phyloP scores from a whole-genome alignment of 2,329 filamentous ascomycete genomes.

The Sclerotinia glacialis region DNA sequence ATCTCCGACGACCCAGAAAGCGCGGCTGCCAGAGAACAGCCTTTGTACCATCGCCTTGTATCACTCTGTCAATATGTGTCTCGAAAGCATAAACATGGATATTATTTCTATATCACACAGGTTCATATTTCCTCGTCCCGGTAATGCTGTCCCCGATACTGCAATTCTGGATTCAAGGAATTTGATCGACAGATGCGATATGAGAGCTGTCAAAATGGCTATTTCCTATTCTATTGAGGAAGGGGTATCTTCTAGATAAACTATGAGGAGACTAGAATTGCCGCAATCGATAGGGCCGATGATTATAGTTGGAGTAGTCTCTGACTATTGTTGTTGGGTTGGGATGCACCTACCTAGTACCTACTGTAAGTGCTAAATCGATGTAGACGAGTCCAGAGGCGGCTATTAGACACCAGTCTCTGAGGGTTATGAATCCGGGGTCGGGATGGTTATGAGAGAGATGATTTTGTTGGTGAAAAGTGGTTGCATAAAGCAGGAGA shows the following conservation, averaged over 20 bases:
- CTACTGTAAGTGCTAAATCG: constrained; percentile 28
- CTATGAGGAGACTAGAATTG: constrained; percentile 33
- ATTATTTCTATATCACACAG: constrained; percentile 60
- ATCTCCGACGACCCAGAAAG: constrained; percentile 73
- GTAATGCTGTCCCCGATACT: constrained; percentile 44
- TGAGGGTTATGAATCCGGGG: constrained; percentile 13
- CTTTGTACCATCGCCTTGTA: constrained; percentile 61
- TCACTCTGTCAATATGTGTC: constrained; percentile 49
- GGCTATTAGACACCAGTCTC: constrained; percentile 29
- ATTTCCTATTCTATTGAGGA: constrained; percentile 29
- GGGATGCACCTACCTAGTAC: too few species aligned
- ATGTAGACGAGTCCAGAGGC: constrained; percentile 30
- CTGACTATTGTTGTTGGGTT: constrained; percentile 22
- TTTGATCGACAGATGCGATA: constrained; percentile 47
- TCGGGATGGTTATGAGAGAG: constrained; percentile 22
- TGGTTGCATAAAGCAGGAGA: constrained; percentile 30
- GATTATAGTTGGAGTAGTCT: constrained; percentile 34
- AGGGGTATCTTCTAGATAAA: constrained; percentile 32
- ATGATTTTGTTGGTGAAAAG: constrained; percentile 28
- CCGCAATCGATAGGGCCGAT: constrained; percentile 38
- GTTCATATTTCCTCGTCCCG: constrained; percentile 45
- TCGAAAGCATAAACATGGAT: constrained; percentile 62
- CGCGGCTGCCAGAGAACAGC: constrained; percentile 49
- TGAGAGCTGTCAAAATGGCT: constrained; percentile 31
- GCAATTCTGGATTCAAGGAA: constrained; percentile 46